Conservation (phyloP, 2,329 filamentous ascomycete genomes). For the Paecilomyces fulvus region DNA sequence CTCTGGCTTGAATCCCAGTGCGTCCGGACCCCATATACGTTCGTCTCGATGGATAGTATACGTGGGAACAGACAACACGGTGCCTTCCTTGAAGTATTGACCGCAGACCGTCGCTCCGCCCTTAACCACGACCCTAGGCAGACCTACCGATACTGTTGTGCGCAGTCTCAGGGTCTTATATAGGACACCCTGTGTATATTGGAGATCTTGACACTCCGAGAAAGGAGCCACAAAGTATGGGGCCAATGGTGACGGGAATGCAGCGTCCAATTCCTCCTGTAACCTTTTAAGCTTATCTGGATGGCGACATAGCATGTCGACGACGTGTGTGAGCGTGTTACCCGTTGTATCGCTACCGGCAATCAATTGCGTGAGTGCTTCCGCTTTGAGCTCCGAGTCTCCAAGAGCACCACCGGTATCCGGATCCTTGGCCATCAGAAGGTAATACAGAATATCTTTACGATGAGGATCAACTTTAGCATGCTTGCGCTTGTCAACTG, state of each 20-base stretch:
- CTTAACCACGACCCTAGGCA: constrained; percentile 17
- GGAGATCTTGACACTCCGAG: constrained; percentile 17
- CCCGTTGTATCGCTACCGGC: constrained; percentile 27
- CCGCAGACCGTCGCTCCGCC: constrained; percentile 7
- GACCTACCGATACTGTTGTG: constrained; percentile 18
- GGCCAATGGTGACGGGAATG: neutral
- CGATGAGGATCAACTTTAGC: constrained; percentile 7
- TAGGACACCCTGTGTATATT: constrained; percentile 20
- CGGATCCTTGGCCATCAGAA: constrained; percentile 20
- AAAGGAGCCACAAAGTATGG: constrained; percentile 5
- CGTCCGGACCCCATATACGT: constrained; percentile 34
- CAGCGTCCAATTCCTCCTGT: constrained; percentile 17
- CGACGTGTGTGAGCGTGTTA: constrained; percentile 15
- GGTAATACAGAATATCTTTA: constrained; percentile 22
- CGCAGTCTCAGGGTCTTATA: constrained; percentile 23
- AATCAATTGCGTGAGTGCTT: constrained; percentile 26
- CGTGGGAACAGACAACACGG: constrained; percentile 31
- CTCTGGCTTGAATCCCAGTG: constrained; percentile 32
- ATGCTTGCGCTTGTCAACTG: constrained; percentile 19
- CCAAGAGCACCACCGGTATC: constrained; percentile 18
- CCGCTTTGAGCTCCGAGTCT: constrained; percentile 19
- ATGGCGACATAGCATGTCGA: constrained; percentile 17
- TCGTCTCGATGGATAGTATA: constrained; percentile 34
- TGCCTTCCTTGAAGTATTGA: constrained; percentile 18
- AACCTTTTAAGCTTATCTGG: constrained; percentile 10